These are phyloP conservation scores for Fusarium algeriense DNA, from an alignment of 2,329 filamentous ascomycete species.

Conservation along the genomic window DNA sequence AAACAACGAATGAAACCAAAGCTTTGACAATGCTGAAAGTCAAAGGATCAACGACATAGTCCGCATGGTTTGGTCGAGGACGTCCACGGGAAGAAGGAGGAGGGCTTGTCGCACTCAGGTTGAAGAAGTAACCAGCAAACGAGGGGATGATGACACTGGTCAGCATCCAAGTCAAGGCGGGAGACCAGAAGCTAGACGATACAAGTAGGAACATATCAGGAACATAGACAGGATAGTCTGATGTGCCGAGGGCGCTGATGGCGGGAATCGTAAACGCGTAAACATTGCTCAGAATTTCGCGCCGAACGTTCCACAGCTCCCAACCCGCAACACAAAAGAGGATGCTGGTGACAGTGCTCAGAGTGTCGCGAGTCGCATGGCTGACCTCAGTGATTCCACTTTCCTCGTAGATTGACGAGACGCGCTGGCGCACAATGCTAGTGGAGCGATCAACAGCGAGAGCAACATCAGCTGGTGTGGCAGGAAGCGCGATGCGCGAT, in stretches of 20 bases:
- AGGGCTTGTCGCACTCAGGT: conserved; percentile 73
- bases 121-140: conserved; percentile 88
- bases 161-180: conserved; percentile 79
- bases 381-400: conserved; percentile 76
- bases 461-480: conserved; percentile 83
- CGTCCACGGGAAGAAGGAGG: conserved; percentile 58
- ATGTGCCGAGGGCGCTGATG: conserved; percentile 65
- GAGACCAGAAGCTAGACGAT: conserved; percentile 84
- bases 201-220: conserved; percentile 86
- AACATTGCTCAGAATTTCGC: conserved; percentile 76
- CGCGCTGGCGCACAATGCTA: conserved; percentile 73
- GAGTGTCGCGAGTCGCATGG: conserved; percentile 73
- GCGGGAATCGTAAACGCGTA: conserved; percentile 81
- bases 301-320: conserved; percentile 78
- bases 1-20: conserved; percentile 83
- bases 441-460: conserved; percentile 80
- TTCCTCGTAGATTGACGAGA: conserved; percentile 72
- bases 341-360: conserved; percentile 80
- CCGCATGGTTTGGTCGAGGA: conserved; percentile 54
- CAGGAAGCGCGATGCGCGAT: conserved; percentile 77
- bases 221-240: conserved; percentile 72
- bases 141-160: conserved; percentile 79
- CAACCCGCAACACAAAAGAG: conserved; percentile 75
- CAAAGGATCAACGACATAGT: conserved; percentile 82
- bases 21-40: conserved; percentile 93